These are phyloP conservation scores for Eucalyptus cladocalyx DNA, from an alignment of 345 rosid genomes.

Conservation along the genomic window DNA sequence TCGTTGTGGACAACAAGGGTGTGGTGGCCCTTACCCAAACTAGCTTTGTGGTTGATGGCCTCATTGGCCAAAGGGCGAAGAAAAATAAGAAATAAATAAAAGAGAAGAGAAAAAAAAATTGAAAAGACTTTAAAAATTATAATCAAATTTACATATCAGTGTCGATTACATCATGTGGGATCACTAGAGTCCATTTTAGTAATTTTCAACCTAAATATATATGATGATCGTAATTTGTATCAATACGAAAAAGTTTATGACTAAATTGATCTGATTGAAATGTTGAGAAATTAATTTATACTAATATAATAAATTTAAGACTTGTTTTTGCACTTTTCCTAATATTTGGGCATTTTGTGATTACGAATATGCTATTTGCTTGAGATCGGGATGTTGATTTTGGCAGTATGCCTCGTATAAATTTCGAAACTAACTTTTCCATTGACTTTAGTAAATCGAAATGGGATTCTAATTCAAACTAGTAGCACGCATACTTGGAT, in stretches of 20 bases:
- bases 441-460: too few relatives aligned
- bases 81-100: too few relatives aligned
- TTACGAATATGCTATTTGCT: accelerated
- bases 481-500: accelerated
- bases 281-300: accelerated
- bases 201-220: too few relatives aligned
- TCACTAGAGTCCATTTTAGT: accelerated
- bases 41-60: accelerated
- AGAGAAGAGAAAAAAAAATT: too few relatives aligned
- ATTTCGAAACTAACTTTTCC: background rate
- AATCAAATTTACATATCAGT: accelerated
- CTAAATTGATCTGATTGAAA: accelerated
- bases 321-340: too few relatives aligned
- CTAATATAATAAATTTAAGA: too few relatives aligned
- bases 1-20: accelerated
- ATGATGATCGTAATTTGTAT: too few relatives aligned
- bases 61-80: too few relatives aligned
- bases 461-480: too few relatives aligned
- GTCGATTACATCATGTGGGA: accelerated
- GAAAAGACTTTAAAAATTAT: too few relatives aligned
- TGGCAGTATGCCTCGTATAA: too few relatives aligned
- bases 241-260: accelerated
- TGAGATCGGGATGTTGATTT: background rate
- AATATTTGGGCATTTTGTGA: background rate
- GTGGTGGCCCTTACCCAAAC: accelerated